phyloP scores from a whole-genome alignment of 202 grass and related monocot genomes.

The Zizania palustris region DNA sequence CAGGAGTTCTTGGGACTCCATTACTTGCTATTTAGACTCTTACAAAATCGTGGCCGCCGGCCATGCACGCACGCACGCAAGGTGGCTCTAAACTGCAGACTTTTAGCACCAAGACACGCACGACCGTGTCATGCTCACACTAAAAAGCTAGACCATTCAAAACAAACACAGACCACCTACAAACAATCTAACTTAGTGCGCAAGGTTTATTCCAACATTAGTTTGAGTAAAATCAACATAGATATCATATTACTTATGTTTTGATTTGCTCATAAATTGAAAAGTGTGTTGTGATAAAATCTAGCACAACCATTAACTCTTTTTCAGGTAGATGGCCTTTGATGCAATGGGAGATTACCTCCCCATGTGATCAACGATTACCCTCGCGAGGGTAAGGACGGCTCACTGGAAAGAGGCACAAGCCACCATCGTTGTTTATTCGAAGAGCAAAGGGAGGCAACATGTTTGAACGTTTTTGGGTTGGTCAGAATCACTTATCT shows the following conservation, averaged over 20 bases:
- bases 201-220: too few relatives aligned
- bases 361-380: slow-evolving; percentile 33
- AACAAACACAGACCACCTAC: too few relatives aligned
- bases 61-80: too few relatives aligned
- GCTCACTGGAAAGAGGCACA: slow-evolving; percentile 48
- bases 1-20: too few relatives aligned
- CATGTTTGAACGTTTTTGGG: slow-evolving; percentile 66
- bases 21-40: too few relatives aligned
- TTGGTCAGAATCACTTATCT: slow-evolving; percentile 55
- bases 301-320: not conserved
- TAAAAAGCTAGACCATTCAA: too few relatives aligned
- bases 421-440: slow-evolving; percentile 54
- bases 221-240: slow-evolving; percentile 80
- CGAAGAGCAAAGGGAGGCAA: slow-evolving; percentile 48
- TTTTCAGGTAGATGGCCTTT: slow-evolving; percentile 71
- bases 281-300: not conserved
- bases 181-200: too few relatives aligned
- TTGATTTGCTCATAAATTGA: not conserved
- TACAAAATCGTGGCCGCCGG: too few relatives aligned
- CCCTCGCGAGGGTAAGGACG: slow-evolving; percentile 51
- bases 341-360: slow-evolving; percentile 90
- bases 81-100: too few relatives aligned
- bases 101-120: too few relatives aligned
- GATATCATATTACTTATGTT: slow-evolving; percentile 25
- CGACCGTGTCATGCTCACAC: too few relatives aligned